Evolutionary conservation across 106 monocot genomes (phyloP), one percentile per base, ranked within the genome.

Genomic region (Platanthera zijinensis): DNA sequence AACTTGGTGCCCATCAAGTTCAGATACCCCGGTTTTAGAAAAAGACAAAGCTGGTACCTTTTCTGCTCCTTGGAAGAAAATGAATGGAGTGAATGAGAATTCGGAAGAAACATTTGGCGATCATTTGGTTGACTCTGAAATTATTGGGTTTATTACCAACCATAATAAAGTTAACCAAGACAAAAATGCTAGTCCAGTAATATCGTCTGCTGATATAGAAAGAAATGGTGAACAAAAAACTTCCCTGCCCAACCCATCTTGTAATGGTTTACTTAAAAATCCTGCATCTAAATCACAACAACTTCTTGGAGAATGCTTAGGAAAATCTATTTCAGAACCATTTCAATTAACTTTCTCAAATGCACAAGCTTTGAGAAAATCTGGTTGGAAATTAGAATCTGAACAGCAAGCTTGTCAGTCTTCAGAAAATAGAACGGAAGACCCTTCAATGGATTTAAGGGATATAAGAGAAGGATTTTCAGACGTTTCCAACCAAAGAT

Each of bases 321-420:
- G 71, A 73, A 75, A 28, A 61, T 76, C 68, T 28, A 15, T 17
- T 83, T 51, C 11, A 52, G 14, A 50, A 49, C 10, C 73, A 62
- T 63, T 39, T 25, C 5, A 7, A 61, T 59, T 46, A 51, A 52
- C 59, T 61, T 13, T 46, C 72, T 17, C 21, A 51, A 69, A 85
- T 51, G 50, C 62, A 13, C 18, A 19, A 50, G 63, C 59, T 11
- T 62, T 30, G 52, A 51, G 73, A 14, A 61, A 74, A 57, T 66
- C 77, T 68, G 68, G 59, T 78, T 74, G 69, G 74, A 77, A 51
- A 50, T 82, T 74, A 63, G 82, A 84, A 48, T 15, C 28, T 7
- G 57, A 48, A 51, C 79, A 50, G 52, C 80, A 57, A 10, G 50
- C 28, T 74, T 56, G 76, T 68, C 3, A 51, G 52, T 77, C 73